These are phyloP conservation scores for Cornus suecica DNA, from an alignment of 148 eudicot genomes.

Conservation along the genomic window DNA sequence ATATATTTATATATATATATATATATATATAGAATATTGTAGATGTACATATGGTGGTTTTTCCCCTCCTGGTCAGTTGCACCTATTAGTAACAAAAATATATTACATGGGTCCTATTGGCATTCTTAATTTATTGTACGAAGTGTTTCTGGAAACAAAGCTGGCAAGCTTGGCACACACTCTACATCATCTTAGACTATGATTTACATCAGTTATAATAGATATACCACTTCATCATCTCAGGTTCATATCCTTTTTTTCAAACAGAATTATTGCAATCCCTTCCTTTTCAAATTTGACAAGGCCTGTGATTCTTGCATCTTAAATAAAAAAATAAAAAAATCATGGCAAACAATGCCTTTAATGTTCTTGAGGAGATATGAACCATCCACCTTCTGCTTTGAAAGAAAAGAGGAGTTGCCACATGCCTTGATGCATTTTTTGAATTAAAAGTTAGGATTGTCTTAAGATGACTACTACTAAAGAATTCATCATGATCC, in stretches of 20 bases:
- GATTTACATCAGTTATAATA: neutral
- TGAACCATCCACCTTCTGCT: too few species aligned
- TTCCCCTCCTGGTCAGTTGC: neutral
- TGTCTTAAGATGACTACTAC: neutral
- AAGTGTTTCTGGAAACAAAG: neutral
- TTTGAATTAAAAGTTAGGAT: neutral
- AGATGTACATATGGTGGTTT: neutral
- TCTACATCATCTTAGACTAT: neutral
- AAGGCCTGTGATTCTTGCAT: neutral
- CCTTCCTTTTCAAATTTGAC: neutral
- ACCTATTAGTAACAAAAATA: neutral
- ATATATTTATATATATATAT: too few species aligned
- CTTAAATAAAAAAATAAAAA: too few species aligned
- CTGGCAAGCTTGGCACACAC: neutral
- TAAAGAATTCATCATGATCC: neutral
- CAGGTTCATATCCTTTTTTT: neutral
- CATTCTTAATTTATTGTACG: neutral
- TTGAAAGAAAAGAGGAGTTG: too few species aligned
- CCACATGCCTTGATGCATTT: neutral
- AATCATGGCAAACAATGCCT: too few species aligned
- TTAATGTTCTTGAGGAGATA: too few species aligned
- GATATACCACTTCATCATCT: neutral
- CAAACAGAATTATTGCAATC: neutral
- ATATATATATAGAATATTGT: neutral
- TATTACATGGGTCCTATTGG: neutral